Base-by-base conservation (phyloP, 2,329 filamentous ascomycete species). In the Curvularia hawaiiensis region DNA sequence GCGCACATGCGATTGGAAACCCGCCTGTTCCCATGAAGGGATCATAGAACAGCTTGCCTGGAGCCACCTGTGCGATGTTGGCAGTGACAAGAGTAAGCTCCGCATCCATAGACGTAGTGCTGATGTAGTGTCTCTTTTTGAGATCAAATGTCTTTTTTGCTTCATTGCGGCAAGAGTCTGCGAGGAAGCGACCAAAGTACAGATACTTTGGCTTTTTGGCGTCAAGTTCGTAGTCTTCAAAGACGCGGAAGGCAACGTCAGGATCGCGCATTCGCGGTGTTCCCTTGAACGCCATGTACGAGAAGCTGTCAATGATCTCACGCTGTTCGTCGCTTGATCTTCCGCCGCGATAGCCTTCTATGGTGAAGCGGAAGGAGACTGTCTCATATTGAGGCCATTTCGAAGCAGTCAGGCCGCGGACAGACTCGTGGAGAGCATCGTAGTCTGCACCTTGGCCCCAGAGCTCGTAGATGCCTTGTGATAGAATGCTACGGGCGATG, bases 101-200 rank as follows among this genome's bases (percentile, higher is more conserved):
- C 0, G 94, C 90, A 73, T 99, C 95, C 95, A 99, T 98, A 45
- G 91, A 95, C 0, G 95, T 99, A 0, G 94, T 98, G 65, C 90
- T 92, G 68, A 99, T 98, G 73, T 99, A 99, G 39, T 85, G 84
- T 28, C 95, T 83, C 77, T 96, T 97, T 82, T 99, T 99, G 22
- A 99, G 83, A 74, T 97, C 92, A 70, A 93, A 96, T 24, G 84
- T 89, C 35, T 85, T 80, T 31, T 91, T 83, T 5, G 88, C 81
- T 52, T 90, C 85, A n/a, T 61, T 64, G 44, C 94, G 84, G 3
- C 84, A 85, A 2, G 90, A 88, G 12, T 79, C 79, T 2, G 83
- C 88, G 24, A 98, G 75, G 55, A 86, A 85, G 9, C 92, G 86
- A 11, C 91, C 92, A 26, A 98, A 83, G 70, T 89, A 89, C 24